Base-by-base conservation (phyloP, 345 rosid genomes). In the Camelina neglecta region DNA sequence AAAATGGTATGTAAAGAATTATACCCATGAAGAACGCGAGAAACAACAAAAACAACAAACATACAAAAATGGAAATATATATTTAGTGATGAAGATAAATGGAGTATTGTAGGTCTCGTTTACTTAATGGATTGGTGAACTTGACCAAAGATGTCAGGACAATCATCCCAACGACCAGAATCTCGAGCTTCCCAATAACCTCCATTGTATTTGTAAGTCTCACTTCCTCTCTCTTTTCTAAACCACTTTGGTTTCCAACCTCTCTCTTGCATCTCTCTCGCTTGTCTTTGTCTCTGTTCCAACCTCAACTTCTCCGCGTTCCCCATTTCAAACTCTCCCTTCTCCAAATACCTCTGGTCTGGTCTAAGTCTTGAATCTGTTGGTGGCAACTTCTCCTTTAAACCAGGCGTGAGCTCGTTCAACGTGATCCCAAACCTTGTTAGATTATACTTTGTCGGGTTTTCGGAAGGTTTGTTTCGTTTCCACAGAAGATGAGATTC, bases 171-270 rank as follows among this genome's bases (percentile, higher is more conserved):
- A 4, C 81, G 79, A 29, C 89, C 83, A 65, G 65, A 29, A 51
- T 81, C 90, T 68, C 89, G 83, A 35, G 92, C 86, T 60, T 93
- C 96, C 98, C 96, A 93, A 24, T 93, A 93, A 21, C 95, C 95
- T 10, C 97, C 95, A 29, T 75, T 39, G 44, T 90, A 88, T 0
- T 82, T 82, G 76, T 87, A 89, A 2, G 84, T 11, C 12, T 78
- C 84, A 55, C 83, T 83, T 69, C 71, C 90, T 70, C 86, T 79
- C 39, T 89, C 98, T 85, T 85, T 90, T 0, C 75, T 81, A 68
- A 93, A 93, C 98, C 98, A 93, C 53, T 81, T 83, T 2, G 98
- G 98, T 75, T 89, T 88, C 98, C 98, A 93, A 2, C 98, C 98
- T 18, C 88, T 84, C 84, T 93, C 98, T 67, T 93, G 98, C 98